phyloP scores from a whole-genome alignment of 2,329 filamentous ascomycete species.

The Chaetoscypha palmicola region DNA sequence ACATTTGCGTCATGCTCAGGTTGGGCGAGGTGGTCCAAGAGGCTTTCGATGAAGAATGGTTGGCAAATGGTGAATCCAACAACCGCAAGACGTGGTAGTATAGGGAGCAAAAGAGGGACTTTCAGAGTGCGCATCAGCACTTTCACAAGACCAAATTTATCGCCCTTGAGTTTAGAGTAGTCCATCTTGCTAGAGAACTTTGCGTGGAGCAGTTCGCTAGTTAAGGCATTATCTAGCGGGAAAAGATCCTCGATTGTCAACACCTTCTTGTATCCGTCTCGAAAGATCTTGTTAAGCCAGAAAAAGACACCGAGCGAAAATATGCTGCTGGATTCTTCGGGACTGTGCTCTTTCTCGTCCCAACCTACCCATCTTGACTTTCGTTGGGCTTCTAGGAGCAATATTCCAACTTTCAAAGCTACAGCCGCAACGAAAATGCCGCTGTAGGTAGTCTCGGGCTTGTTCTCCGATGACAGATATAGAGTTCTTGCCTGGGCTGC shows the following conservation, averaged over 20 bases:
- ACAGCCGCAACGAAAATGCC: conserved; percentile 10
- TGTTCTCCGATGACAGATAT: conserved; percentile 6
- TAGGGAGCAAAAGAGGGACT: conserved; percentile 9
- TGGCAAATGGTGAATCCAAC: conserved; percentile 22
- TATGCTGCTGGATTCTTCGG: conserved; percentile 31
- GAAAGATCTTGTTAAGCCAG: conserved; percentile 33
- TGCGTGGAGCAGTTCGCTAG: conserved; percentile 7
- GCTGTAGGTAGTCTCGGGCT: conserved; percentile 1
- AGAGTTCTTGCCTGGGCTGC: conserved; percentile 10
- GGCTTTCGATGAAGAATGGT: conserved; percentile 19
- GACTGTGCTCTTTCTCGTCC: conserved; percentile 12
- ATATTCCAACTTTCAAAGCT: conserved; percentile 10
- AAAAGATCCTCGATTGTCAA: conserved; percentile 29
- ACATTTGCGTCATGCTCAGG: conserved; percentile 6
- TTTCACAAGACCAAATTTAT: neutral
- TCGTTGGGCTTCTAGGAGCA: conserved; percentile 14
- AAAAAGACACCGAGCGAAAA: conserved; percentile 31
- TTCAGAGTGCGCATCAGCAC: conserved; percentile 1
- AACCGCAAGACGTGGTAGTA: conserved; percentile 20
- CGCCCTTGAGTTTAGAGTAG: conserved; percentile 8
- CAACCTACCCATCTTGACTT: conserved; percentile 13
- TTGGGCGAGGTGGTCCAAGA: conserved; percentile 9
- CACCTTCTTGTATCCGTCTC: conserved; percentile 27
- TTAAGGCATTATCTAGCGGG: conserved; percentile 12
- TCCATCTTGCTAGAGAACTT: conserved; percentile 13